A percentile compares a stretch with the other conserved stretches of the same genome.
Conservation (phyloP, 352 stramenopile genomes). For the Globisporangium cederbergense region DNA sequence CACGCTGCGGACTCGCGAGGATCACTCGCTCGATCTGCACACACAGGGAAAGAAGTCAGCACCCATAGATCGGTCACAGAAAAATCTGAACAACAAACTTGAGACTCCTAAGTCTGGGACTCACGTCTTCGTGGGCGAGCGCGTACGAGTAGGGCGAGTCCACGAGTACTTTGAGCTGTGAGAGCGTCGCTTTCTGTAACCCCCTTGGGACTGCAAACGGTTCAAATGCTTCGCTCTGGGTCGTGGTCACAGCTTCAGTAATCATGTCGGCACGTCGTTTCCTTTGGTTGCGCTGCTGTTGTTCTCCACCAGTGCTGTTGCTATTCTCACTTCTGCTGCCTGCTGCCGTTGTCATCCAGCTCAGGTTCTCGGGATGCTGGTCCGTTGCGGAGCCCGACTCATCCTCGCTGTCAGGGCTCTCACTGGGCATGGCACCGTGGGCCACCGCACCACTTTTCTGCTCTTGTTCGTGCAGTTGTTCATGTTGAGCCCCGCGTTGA, state of each 20-base stretch:
- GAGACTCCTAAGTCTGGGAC: background rate
- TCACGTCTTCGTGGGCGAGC: background rate
- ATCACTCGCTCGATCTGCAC: background rate
- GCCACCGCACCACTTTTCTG: background rate
- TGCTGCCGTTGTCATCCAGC: background rate
- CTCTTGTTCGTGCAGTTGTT: background rate
- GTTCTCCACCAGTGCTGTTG: background rate
- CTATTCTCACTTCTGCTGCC: background rate
- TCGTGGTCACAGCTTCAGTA: background rate
- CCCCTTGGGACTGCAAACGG: background rate
- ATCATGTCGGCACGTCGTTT: background rate
- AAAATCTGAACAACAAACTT: background rate
- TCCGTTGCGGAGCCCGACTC: background rate
- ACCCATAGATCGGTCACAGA: background rate
- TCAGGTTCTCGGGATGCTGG: background rate
- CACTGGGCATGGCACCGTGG: background rate
- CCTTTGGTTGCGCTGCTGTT: background rate
- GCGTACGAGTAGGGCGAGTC: constrained; percentile 3
- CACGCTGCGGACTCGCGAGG: background rate
- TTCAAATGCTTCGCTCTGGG: background rate
- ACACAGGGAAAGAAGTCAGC: background rate
- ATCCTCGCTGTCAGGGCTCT: background rate
- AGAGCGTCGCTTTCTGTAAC: background rate
- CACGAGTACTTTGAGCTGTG: constrained; percentile 3
- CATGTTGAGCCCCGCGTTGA: background rate